These are phyloP conservation scores for Aotearoamyces nothofagi DNA, from an alignment of 2,329 filamentous ascomycete species.

Conservation along the genomic window DNA sequence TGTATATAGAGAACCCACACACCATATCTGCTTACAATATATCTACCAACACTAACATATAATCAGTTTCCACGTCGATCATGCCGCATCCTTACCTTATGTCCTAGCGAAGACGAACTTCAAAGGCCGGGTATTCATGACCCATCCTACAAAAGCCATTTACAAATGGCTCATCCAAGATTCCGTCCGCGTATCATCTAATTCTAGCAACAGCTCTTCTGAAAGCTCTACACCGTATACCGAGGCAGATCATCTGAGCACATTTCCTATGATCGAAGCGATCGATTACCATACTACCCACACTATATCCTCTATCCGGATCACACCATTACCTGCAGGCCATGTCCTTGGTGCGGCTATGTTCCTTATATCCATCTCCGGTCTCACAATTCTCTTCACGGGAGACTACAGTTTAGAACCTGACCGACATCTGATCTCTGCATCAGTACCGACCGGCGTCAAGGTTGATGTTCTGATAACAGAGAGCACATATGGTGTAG, in stretches of 20 bases:
- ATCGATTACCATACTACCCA: conserved; percentile 98
- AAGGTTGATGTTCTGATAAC: conserved; percentile 96
- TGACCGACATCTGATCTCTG: conserved; percentile 88
- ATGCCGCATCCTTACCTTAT: conserved; percentile 96
- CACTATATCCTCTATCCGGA: conserved; percentile 88
- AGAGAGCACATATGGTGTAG: conserved; percentile 93
- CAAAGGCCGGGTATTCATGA: conserved; percentile 95
- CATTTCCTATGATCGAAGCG: conserved; percentile 86
- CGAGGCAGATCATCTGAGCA: conserved; percentile 87
- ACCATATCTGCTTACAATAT: conserved; percentile 8
- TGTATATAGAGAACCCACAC: conserved; percentile 15
- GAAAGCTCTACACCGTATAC: conserved; percentile 71
- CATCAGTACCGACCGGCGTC: conserved; percentile 73
- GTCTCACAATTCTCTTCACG: conserved; percentile 92
- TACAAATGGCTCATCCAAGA: conserved; percentile 99
- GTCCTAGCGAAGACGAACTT: conserved; percentile 98
- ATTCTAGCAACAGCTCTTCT: conserved; percentile 41
- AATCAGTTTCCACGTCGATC: conserved; percentile 83
- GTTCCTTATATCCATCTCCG: conserved; percentile 95
- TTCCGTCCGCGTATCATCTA: conserved; percentile 76
- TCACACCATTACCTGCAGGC: conserved; percentile 91
- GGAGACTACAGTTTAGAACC: conserved; percentile 95
- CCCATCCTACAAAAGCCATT: conserved; percentile 96
- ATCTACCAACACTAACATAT: conserved; percentile 23
- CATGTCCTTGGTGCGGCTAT: conserved; percentile 98